Evolutionary conservation across 2,329 filamentous ascomycete species (phyloP), one percentile per base, ranked within the genome.

Genomic region (Nigrograna mackinnonii): DNA sequence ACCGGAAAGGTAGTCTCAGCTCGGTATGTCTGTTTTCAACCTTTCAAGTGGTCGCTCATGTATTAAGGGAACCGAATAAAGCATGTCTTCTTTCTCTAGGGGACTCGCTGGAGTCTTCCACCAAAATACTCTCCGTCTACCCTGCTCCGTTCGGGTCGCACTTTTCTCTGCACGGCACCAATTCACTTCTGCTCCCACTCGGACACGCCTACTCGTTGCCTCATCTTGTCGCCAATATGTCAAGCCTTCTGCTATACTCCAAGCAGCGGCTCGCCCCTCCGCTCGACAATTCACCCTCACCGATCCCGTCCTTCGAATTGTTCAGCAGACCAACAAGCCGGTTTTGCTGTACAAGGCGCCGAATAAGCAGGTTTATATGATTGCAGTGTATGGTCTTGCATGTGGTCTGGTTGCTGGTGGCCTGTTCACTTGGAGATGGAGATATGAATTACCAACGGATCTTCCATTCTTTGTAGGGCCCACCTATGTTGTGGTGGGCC

Each of bases 301-400:
- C 37, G 64, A 68, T 40, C 62, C 64, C 2, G 60, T 67, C n/a
- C 49, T 68, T 16, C 64, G 63, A 21, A 53, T 57, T 32, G 59
- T 67, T 6, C 43, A 53, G 5, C 49, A 60, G 37, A 61, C 58
- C 21, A 47, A 55, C n/a, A 50, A 58, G 37, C 62, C 65, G 4
- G 55, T 66, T 12, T 46, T 66, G 1, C 44, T 68, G n/a, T 68
- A 67, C 52, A 47, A 59, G 36, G 62, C 58, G 14, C 62, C 62
- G 2, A 46, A 47, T 20, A 56, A 46, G 24, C 49, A 43, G 35
- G 58, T 54, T 47, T 66, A 62, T 37, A 58, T 59, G 14, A 22
- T 50, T 11, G 57, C 54, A 33, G 57, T 62, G 2, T 68, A 67
- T 17, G 58, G 54, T 2, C 45, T 54, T 22, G 63, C 55, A 9